phyloP scores from a whole-genome alignment of 768 basidiomycete species.

The Boletus pseudo-olivaceus region DNA sequence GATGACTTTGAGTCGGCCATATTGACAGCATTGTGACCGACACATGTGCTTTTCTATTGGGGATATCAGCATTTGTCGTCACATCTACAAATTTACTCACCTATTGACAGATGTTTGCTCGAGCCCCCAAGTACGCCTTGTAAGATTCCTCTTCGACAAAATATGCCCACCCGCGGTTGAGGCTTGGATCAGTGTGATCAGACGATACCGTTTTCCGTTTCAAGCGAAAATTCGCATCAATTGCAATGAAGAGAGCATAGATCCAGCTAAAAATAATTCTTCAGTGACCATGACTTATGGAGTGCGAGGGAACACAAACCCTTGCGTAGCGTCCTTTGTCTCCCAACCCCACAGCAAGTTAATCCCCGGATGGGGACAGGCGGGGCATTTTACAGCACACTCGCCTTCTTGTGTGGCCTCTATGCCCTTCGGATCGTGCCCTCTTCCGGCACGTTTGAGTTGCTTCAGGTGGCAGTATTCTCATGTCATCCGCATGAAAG shows the following conservation, averaged over 20 bases:
- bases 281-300: too few species aligned
- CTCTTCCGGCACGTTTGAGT: neutral
- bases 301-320: too few species aligned
- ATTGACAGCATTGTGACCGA: neutral
- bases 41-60: neutral
- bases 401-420: neutral
- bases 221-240: constrained; percentile 30
- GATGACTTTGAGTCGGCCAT: neutral
- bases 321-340: too few species aligned
- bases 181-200: constrained; percentile 14
- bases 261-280: neutral
- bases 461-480: constrained; percentile 3
- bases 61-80: neutral
- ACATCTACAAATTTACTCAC: constrained; percentile 3
- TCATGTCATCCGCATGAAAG: neutral
- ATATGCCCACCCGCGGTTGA: constrained; percentile 21
- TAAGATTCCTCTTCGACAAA: constrained; percentile 25
- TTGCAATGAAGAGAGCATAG: constrained; percentile 23
- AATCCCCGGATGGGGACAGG: constrained; percentile 3
- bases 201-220: constrained; percentile 16
- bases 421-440: neutral
- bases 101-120: constrained; percentile 1
- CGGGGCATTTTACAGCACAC: neutral
- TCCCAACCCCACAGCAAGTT: neutral
- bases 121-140: constrained; percentile 7